phyloP scores from a whole-genome alignment of 352 stramenopile genomes.

The Aphanomyces invadans region DNA sequence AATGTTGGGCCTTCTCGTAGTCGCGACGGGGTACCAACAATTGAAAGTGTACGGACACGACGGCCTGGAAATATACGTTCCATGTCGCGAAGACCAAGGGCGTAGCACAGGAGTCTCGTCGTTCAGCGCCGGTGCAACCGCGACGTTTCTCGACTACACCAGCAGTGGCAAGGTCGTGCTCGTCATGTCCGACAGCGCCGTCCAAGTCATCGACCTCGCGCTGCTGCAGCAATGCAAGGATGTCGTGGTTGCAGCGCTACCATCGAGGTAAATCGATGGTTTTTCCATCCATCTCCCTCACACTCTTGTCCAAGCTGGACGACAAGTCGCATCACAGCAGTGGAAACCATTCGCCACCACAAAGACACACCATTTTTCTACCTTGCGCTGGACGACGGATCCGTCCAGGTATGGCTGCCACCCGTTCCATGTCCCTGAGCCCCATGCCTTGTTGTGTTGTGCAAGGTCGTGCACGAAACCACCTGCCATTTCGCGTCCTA shows the following conservation, averaged over 20 bases:
- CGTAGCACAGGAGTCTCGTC: neutral
- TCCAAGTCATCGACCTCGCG: conserved; percentile 29
- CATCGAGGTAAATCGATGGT: conserved; percentile 12
- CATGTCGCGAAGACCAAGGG: conserved; percentile 5
- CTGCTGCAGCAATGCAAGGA: conserved; percentile 20
- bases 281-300: neutral
- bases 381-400: conserved; percentile 58
- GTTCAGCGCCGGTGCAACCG: conserved; percentile 27
- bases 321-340: conserved; percentile 44
- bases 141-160: conserved; percentile 45
- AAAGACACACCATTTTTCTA: conserved; percentile 59
- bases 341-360: conserved; percentile 55
- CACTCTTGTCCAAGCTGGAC: conserved; percentile 44
- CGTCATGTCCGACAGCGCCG: conserved; percentile 31
- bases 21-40: conserved; percentile 49
- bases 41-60: conserved; percentile 65
- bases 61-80: conserved; percentile 52
- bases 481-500: conserved; percentile 63
- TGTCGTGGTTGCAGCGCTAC: neutral
- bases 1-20: conserved; percentile 52
- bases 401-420: conserved; percentile 34
- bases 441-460: conserved; percentile 4
- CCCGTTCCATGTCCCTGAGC: too few relatives aligned
- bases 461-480: conserved; percentile 65
- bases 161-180: conserved; percentile 62